Conservation (phyloP, 768 basidiomycete genomes). For the Suillus spraguei region DNA sequence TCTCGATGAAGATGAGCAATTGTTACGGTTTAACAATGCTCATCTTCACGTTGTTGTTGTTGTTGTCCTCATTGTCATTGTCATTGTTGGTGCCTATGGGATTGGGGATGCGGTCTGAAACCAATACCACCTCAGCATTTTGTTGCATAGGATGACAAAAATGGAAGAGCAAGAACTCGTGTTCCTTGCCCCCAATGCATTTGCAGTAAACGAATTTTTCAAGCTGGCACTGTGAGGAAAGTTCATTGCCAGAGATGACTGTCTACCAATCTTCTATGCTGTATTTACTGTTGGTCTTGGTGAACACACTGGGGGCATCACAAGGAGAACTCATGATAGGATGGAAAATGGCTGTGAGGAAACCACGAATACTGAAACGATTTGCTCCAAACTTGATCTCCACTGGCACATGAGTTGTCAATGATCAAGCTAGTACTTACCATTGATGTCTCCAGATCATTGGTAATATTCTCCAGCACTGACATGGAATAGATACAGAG, state of each 20-base stretch:
- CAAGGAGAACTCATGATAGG: not conserved
- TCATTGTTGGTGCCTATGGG: too few relatives aligned
- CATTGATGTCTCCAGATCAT: too few relatives aligned
- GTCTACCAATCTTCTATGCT: not conserved
- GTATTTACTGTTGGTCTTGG: not conserved
- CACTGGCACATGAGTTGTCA: too few relatives aligned
- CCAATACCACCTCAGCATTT: not conserved
- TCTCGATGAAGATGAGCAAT: too few relatives aligned
- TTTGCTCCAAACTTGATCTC: not conserved
- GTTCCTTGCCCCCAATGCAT: not conserved
- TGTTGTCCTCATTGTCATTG: too few relatives aligned
- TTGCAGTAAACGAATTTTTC: not conserved
- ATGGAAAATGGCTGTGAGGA: not conserved
- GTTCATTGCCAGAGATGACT: not conserved
- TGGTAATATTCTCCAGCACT: too few relatives aligned
- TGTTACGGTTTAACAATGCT: too few relatives aligned
- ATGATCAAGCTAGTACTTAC: too few relatives aligned
- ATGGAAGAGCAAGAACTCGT: not conserved
- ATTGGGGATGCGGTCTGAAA: not conserved
- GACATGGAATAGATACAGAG: too few relatives aligned
- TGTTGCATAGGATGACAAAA: not conserved
- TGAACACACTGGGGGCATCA: not conserved
- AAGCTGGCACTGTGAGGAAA: not conserved
- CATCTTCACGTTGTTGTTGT: too few relatives aligned
- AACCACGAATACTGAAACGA: not conserved